Evolutionary conservation across 371 early-diverging fungal species (phyloP).

Genomic region (Mucor racemosus): DNA sequence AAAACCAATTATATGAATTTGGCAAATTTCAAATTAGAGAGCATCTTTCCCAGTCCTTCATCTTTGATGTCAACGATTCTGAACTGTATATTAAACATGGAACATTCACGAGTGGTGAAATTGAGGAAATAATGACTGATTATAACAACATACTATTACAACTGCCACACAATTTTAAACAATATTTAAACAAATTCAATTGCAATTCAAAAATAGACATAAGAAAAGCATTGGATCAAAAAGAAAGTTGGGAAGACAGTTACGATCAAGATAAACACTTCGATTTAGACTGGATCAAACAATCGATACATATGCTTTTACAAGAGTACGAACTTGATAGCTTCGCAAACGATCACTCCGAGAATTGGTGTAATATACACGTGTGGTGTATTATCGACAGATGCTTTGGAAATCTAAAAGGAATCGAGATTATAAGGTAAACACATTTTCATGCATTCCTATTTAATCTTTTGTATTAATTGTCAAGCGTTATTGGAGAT

Average conservation of each 20-base stretch:
- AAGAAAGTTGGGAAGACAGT: constrained; percentile 28
- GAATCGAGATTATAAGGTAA: constrained; percentile 24
- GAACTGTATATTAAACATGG: constrained; percentile 26
- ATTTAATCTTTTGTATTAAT: constrained; percentile 31
- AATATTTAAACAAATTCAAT: constrained; percentile 30
- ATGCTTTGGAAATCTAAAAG: constrained; percentile 25
- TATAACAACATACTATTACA: constrained; percentile 19
- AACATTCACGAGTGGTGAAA: constrained; percentile 25
- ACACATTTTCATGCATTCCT: constrained; percentile 25
- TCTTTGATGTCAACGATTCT: constrained; percentile 28
- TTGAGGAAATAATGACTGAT: constrained; percentile 23
- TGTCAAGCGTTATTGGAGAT: constrained; percentile 29
- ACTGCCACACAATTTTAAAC: constrained; percentile 25
- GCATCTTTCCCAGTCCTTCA: constrained; percentile 27
- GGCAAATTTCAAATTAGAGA: constrained; percentile 27
- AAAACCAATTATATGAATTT: constrained; percentile 22
- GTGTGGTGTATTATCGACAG: constrained; percentile 30
- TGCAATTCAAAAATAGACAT: constrained; percentile 27
- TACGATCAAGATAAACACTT: constrained; percentile 29
- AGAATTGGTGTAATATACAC: constrained; percentile 29
- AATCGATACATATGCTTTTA: constrained; percentile 25
- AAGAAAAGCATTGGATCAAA: constrained; percentile 27
- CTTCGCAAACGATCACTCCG: constrained; percentile 28
- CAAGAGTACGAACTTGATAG: constrained; percentile 28
- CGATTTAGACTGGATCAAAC: constrained; percentile 32